Evolutionary conservation across 164 flowering plant genomes (phyloP).

Genomic region (Liriodendron chinense): DNA sequence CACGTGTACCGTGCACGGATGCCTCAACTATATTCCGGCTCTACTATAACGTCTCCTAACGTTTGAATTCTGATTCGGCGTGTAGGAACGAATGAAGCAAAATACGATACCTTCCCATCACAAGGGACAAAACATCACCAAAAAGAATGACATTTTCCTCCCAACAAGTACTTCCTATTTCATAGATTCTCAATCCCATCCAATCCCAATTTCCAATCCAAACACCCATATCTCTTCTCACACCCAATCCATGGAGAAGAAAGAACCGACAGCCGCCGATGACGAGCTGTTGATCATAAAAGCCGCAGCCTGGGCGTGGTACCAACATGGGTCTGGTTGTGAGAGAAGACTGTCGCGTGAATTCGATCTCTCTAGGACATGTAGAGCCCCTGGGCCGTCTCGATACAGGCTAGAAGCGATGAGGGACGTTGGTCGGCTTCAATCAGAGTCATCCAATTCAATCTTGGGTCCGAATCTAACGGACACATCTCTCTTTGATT

Average conservation of each 20-base stretch:
- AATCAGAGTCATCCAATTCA: not conserved
- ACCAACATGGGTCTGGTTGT: conserved; percentile 48
- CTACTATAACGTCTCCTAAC: too few relatives aligned
- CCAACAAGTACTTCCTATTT: not conserved
- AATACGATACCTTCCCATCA: not conserved
- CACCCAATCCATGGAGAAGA: conserved; percentile 20
- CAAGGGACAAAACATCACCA: not conserved
- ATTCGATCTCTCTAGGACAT: conserved; percentile 20
- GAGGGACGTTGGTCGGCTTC: not conserved
- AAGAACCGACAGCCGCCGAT: conserved; percentile 2
- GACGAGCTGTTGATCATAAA: conserved; percentile 39
- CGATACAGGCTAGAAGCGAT: conserved; percentile 53
- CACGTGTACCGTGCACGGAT: not conserved
- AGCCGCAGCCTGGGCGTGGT: conserved; percentile 86
- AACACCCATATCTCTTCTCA: not conserved
- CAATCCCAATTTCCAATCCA: not conserved
- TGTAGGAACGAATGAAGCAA: not conserved
- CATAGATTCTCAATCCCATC: not conserved
- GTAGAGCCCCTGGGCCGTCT: conserved; percentile 27
- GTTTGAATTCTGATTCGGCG: not conserved
- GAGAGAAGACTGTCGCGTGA: conserved; percentile 32
- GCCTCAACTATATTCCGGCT: not conserved
- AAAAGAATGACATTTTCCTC: not conserved
- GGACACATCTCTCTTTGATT: conserved; percentile 42
- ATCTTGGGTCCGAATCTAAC: conserved; percentile 8